Percentiles rank a stretch among this genome's conserved stretches.
Conservation (phyloP, 129 eudicot genomes). For the Gnaphalium uliginosum region DNA sequence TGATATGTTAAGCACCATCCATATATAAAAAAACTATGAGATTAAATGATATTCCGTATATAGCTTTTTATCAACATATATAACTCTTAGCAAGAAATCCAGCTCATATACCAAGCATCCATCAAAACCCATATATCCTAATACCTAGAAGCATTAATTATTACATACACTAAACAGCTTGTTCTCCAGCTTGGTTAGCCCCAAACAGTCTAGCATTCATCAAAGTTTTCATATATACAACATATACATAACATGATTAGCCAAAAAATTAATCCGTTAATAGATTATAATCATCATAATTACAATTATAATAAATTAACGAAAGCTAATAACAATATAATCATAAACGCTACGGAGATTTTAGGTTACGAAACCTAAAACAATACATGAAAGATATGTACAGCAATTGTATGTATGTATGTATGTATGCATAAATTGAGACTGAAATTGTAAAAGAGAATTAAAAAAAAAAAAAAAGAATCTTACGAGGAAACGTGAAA, state of each 20-base stretch:
- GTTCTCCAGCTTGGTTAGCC: background rate
- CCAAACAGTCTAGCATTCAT: background rate
- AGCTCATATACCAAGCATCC: conserved; percentile 27
- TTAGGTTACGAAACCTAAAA: conserved; percentile 9
- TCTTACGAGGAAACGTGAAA: conserved; percentile 36
- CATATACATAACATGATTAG: background rate
- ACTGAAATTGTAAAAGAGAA: background rate
- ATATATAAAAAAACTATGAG: no score
- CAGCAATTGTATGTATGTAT: background rate
- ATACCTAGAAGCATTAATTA: background rate
- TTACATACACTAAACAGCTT: background rate
- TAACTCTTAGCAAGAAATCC: background rate
- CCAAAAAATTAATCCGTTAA: background rate
- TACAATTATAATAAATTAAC: background rate
- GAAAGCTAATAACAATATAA: background rate
- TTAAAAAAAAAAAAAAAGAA: background rate
- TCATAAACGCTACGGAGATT: conserved; percentile 1
- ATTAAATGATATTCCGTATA: no score
- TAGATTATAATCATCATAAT: background rate
- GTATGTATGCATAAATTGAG: background rate
- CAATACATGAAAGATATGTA: conserved; percentile 14
- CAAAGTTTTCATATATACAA: no score
- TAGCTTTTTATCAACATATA: background rate
- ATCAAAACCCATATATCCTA: background rate
- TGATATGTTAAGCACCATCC: background rate